phyloP scores from a whole-genome alignment of 2,329 filamentous ascomycete species.

The Diplodia scrobiculata region DNA sequence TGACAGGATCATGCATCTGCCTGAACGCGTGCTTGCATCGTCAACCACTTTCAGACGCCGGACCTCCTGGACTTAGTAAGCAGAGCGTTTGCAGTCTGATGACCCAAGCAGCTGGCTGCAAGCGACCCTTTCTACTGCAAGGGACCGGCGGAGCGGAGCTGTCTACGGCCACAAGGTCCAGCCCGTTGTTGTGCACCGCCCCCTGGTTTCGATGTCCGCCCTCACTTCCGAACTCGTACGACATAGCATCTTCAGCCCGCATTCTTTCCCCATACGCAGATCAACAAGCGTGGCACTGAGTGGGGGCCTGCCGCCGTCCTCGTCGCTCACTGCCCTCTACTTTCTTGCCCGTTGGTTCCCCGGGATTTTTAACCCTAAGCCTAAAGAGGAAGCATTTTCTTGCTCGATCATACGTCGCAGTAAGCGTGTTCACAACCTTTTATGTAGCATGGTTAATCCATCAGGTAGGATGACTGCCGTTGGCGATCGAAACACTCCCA shows the following conservation, averaged over 20 bases:
- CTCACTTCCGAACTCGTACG: background rate
- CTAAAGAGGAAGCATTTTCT: background rate
- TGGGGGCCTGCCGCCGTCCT: background rate
- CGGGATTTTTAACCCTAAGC: background rate
- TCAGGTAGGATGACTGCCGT: background rate
- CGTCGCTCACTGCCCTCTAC: background rate
- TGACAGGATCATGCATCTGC: background rate
- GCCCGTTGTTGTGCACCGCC: background rate
- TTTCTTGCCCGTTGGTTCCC: background rate
- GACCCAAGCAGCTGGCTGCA: background rate
- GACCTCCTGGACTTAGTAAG: background rate
- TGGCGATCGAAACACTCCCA: background rate
- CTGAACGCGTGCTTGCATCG: background rate
- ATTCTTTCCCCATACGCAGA: constrained; percentile 1
- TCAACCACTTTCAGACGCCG: background rate
- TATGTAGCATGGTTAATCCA: too few species aligned
- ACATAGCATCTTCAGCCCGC: constrained; percentile 1
- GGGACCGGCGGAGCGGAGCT: background rate
- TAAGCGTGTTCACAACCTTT: too few species aligned
- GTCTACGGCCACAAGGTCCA: background rate
- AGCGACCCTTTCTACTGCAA: background rate
- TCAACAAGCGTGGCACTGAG: background rate
- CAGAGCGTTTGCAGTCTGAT: background rate
- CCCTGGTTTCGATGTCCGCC: background rate
- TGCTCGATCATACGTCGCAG: background rate